Percentiles rank a stretch among this genome's conserved stretches.
These are phyloP conservation scores for Euphorbia peplus DNA, from an alignment of 345 rosid species.

Conservation along the genomic window DNA sequence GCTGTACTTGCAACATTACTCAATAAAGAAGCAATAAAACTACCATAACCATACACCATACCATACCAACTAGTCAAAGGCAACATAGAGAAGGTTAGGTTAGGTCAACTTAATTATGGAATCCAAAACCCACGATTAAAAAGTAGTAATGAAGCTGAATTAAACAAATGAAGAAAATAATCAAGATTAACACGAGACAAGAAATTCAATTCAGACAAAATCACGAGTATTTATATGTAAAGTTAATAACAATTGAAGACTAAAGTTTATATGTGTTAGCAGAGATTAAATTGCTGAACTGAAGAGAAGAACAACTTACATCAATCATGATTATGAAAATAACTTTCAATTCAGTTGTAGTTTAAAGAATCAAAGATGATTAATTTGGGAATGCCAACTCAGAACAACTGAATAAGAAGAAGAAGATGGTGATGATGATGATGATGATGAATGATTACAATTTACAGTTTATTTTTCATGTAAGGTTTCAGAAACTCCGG, in stretches of 20 bases:
- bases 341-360: neutral
- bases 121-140: neutral
- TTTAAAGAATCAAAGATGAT: neutral
- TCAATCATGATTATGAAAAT: neutral
- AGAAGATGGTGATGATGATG: too few species aligned
- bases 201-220: neutral
- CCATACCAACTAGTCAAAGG: constrained; percentile 29
- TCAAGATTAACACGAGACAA: constrained; percentile 13
- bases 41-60: neutral
- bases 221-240: neutral
- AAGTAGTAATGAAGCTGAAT: neutral
- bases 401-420: too few species aligned
- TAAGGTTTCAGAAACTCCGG: neutral
- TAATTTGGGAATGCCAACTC: neutral
- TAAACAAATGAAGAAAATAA: neutral
- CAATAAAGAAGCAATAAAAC: neutral
- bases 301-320: neutral
- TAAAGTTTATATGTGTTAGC: neutral
- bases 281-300: neutral
- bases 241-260: neutral
- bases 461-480: neutral
- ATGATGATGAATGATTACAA: neutral
- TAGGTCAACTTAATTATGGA: neutral
- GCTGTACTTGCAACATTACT: neutral
- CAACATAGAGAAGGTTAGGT: constrained; percentile 19